Conservation (phyloP, 2,329 filamentous ascomycete species). For the Fusarium verrucosum region DNA sequence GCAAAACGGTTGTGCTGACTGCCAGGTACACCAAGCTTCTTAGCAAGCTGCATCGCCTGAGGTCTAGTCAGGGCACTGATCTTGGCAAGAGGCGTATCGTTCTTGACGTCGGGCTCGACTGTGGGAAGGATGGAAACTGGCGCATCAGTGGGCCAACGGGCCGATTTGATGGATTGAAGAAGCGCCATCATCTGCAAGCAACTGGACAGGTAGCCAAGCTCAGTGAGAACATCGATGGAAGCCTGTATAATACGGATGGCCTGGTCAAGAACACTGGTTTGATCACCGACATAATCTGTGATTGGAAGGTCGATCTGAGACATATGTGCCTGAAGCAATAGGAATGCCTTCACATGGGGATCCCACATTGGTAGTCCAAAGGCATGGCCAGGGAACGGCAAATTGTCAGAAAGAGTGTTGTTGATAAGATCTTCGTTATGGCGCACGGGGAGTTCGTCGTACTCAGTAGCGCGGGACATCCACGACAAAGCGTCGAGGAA, state of each 20-base stretch:
- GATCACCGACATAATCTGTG: conserved; percentile 95
- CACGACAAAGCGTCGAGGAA: conserved; percentile 87
- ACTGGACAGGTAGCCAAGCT: conserved; percentile 82
- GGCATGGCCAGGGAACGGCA: conserved; percentile 69
- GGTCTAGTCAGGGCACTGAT: conserved; percentile 50
- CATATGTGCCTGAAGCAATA: conserved; percentile 95
- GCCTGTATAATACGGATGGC: conserved; percentile 97
- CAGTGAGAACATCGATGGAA: conserved; percentile 90
- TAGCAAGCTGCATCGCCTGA: conserved; percentile 57
- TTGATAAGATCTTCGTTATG: conserved; percentile 99
- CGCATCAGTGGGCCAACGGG: conserved; percentile 86
- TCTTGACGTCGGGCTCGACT: conserved; percentile 60
- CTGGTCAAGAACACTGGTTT: conserved; percentile 89
- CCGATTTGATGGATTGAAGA: conserved; percentile 91
- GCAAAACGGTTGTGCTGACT: conserved; percentile 58
- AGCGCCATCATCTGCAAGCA: conserved; percentile 84
- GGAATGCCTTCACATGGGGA: conserved; percentile 94
- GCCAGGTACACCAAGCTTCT: conserved; percentile 60
- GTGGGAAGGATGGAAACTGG: conserved; percentile 83
- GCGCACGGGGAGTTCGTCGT: conserved; percentile 95
- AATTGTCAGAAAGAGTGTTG: conserved; percentile 81
- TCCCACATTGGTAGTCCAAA: conserved; percentile 95
- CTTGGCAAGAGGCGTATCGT: conserved; percentile 55
- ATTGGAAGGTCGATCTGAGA: conserved; percentile 92
- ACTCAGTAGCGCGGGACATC: conserved; percentile 94